These are phyloP conservation scores for Phellopilus nigrolimitatus DNA, from an alignment of 1,284 basidiomycete genomes.

Conservation along the genomic window DNA sequence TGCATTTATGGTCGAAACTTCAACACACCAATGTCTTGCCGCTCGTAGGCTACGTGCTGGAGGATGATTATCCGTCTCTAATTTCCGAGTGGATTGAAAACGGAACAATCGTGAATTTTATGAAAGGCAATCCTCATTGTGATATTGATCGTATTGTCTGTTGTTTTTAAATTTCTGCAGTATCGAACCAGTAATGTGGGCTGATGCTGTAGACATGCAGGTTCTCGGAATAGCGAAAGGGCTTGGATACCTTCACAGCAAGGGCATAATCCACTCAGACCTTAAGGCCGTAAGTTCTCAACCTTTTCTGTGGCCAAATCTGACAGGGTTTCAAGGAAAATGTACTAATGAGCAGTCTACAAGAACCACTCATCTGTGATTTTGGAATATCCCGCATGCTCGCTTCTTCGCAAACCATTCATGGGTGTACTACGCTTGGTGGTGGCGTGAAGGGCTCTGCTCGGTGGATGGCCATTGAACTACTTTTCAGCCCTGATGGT, in stretches of 20 bases:
- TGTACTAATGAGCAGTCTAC: constrained; percentile 1
- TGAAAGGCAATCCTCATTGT: constrained; percentile 3
- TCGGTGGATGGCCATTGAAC: constrained; percentile 16
- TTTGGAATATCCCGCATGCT: constrained; percentile 15
- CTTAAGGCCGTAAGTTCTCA: constrained; percentile 12
- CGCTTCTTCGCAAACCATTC: not conserved
- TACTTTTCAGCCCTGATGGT: not conserved
- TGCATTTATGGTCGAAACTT: constrained; percentile 15
- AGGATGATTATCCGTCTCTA: constrained; percentile 9
- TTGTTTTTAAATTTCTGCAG: not conserved
- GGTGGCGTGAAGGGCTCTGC: not conserved
- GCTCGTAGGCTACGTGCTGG: constrained; percentile 8
- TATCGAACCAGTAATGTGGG: not conserved
- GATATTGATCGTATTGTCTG: constrained; percentile 7
- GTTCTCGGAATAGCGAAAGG: constrained; percentile 12
- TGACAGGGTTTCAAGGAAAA: constrained; percentile 4
- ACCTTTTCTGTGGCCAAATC: not conserved
- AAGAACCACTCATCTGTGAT: constrained; percentile 11
- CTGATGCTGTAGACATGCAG: not conserved
- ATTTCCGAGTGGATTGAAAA: constrained; percentile 19
- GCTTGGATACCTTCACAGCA: constrained; percentile 7
- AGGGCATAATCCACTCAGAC: constrained; percentile 12
- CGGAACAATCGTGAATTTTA: constrained; percentile 5
- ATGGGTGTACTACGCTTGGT: not conserved
- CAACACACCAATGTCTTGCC: constrained; percentile 11